A percentile compares a stretch with the other conserved stretches of the same genome.
phyloP scores from a whole-genome alignment of 108 stramenopile species.

The Aurantiochytrium sp. region DNA sequence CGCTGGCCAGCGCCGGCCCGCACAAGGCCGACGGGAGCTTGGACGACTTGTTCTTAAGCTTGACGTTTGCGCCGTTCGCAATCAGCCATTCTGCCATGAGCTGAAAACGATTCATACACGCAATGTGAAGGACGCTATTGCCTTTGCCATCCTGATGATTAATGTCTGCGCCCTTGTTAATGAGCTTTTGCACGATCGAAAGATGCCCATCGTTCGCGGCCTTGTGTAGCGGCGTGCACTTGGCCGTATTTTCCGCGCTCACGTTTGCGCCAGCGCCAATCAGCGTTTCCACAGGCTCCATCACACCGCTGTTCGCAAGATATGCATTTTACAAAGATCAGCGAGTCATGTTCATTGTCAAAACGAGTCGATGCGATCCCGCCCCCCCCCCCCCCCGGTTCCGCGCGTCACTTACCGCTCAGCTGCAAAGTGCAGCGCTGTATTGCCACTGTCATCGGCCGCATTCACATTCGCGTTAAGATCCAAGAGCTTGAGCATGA shows the following conservation, averaged over 20 bases:
- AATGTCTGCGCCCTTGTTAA: slow-evolving; percentile 16
- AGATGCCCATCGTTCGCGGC: slow-evolving; percentile 19
- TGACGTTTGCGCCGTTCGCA: background rate
- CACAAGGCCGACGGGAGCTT: background rate
- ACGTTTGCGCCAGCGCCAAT: slow-evolving; percentile 16
- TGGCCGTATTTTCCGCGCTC: slow-evolving; percentile 3
- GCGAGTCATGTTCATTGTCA: no score
- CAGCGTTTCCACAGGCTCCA: slow-evolving; percentile 23
- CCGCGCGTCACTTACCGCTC: background rate
- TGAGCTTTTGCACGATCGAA: slow-evolving; percentile 9
- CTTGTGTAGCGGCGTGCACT: slow-evolving; percentile 18
- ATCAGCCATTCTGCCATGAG: background rate
- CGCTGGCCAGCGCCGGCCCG: background rate
- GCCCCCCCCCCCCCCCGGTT: no score
- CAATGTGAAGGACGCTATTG: background rate
- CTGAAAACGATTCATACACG: background rate
- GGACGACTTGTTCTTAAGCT: background rate
- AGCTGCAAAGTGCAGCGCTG: slow-evolving; percentile 23
- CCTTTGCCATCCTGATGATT: slow-evolving; percentile 22
- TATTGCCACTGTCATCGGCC: slow-evolving; percentile 27
- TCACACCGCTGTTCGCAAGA: background rate
- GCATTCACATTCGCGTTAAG: slow-evolving; percentile 19
- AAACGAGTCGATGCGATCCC: no score
- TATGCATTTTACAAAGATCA: no score
- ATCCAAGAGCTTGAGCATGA: background rate